Evolutionary conservation across 768 basidiomycete species (phyloP).

Genomic region (Agaricus blazei): DNA sequence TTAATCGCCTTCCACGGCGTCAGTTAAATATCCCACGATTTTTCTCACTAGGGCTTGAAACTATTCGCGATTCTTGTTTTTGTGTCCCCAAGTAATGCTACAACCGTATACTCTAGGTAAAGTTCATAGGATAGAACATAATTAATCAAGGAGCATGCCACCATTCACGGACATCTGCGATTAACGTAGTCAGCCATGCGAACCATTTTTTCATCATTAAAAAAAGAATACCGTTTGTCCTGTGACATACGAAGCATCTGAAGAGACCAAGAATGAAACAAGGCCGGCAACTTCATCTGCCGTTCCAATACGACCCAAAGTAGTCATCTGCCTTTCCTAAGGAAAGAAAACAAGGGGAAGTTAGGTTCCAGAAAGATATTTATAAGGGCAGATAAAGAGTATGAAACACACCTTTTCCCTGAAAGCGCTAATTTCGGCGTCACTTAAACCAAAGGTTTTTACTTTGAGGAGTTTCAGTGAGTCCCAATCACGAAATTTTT

Average conservation of each 20-base stretch:
- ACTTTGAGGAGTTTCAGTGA: not conserved
- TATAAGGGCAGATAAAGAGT: not conserved
- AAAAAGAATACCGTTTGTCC: conserved; percentile 9
- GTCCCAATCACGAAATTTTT: not conserved
- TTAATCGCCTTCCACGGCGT: no score
- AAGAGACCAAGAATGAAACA: conserved; percentile 17
- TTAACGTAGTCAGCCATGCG: not conserved
- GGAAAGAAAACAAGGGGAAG: not conserved
- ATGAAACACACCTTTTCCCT: not conserved
- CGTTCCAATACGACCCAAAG: not conserved
- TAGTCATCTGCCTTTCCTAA: conserved; percentile 1
- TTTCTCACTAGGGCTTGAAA: not conserved
- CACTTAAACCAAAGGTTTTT: not conserved
- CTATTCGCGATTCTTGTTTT: not conserved
- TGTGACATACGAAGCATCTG: conserved; percentile 15
- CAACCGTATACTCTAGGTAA: not conserved
- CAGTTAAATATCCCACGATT: no score
- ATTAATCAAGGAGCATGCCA: conserved; percentile 4
- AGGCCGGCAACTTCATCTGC: conserved; percentile 13
- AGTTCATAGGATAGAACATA: not conserved
- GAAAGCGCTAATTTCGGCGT: not conserved
- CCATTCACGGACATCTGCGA: conserved; percentile 7
- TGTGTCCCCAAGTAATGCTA: not conserved
- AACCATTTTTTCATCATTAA: not conserved
- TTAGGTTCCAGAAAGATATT: not conserved